Conservation (phyloP, 768 basidiomycete species). For the Pisolithus microcarpus region DNA sequence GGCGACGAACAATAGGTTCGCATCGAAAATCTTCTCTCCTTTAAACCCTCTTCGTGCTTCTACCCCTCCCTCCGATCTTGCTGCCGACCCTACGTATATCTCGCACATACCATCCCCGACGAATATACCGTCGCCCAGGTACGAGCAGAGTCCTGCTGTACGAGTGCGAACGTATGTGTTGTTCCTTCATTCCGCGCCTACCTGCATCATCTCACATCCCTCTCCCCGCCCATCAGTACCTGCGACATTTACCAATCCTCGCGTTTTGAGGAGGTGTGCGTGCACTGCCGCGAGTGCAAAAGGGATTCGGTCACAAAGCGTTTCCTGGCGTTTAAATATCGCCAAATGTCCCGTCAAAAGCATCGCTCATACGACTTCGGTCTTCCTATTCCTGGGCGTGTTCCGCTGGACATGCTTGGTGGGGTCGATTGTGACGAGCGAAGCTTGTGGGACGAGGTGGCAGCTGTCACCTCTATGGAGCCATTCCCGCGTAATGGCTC, state of each 20-base stretch:
- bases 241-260: constrained; percentile 20
- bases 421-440: constrained; percentile 22
- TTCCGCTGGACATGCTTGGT: not conserved
- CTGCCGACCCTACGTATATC: constrained; percentile 11
- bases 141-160: constrained; percentile 9
- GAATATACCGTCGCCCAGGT: constrained; percentile 16
- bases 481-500: constrained; percentile 13
- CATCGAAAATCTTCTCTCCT: constrained; percentile 25
- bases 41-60: constrained; percentile 24
- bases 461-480: constrained; percentile 14
- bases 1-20: constrained; percentile 16
- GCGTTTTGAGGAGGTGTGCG: constrained; percentile 14
- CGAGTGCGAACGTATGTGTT: constrained; percentile 24
- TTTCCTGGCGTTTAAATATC: constrained; percentile 16
- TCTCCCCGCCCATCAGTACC: constrained; percentile 6
- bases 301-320: constrained; percentile 23
- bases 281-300: constrained; percentile 23
- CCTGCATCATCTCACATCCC: constrained; percentile 1
- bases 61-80: constrained; percentile 8
- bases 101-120: constrained; percentile 17
- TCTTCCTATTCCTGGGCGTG: constrained; percentile 3
- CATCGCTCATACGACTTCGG: not conserved
- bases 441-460: constrained; percentile 23
- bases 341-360: constrained; percentile 8
- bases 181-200: not conserved